Conservation (phyloP, 1,139 yeast genomes). For the Suhomyces panamericanus region DNA sequence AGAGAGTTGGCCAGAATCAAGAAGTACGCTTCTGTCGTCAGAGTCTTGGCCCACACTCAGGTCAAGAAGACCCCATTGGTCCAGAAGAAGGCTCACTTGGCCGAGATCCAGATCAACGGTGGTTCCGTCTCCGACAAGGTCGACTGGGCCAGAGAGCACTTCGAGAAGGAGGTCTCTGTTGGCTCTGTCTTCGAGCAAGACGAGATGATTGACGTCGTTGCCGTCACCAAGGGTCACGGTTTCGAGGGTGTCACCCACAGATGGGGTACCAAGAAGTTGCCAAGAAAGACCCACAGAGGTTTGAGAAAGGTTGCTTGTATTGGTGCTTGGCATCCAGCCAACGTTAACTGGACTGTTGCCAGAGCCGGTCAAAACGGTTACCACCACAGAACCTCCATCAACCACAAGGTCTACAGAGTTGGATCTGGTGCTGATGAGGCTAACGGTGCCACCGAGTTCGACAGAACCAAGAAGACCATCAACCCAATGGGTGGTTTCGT, state of each 20-base stretch:
- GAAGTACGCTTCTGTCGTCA: conserved; percentile 98
- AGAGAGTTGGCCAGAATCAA: conserved; percentile 97
- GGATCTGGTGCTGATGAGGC: conserved; percentile 96
- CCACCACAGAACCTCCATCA: conserved; percentile 99
- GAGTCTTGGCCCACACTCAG: conserved; percentile 99
- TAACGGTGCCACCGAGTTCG: conserved; percentile 94
- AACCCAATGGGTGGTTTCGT: conserved; percentile 99
- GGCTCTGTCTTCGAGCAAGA: conserved; percentile 96
- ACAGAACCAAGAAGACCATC: conserved; percentile 99
- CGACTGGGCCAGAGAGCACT: conserved; percentile 98
- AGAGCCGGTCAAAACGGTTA: conserved; percentile 99
- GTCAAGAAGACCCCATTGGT: conserved; percentile 98
- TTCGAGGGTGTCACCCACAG: conserved; percentile 99
- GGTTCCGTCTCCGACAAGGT: conserved; percentile 98
- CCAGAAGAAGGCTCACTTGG: conserved; percentile 99
- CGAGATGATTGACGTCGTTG: conserved; percentile 98
- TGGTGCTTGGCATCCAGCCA: conserved; percentile 99
- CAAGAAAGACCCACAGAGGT: conserved; percentile 99
- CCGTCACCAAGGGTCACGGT: conserved; percentile 99
- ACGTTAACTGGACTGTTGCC: conserved; percentile 99
- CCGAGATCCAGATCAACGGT: conserved; percentile 99
- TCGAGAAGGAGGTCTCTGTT: conserved; percentile 97
- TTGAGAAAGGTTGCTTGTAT: conserved; percentile 99
- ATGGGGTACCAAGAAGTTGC: conserved; percentile 99
- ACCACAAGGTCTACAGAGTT: conserved; percentile 99